A percentile compares a stretch with the other conserved stretches of the same genome.
Conservation (phyloP, 208 protist species). For the Plasmodiophora brassicae region DNA sequence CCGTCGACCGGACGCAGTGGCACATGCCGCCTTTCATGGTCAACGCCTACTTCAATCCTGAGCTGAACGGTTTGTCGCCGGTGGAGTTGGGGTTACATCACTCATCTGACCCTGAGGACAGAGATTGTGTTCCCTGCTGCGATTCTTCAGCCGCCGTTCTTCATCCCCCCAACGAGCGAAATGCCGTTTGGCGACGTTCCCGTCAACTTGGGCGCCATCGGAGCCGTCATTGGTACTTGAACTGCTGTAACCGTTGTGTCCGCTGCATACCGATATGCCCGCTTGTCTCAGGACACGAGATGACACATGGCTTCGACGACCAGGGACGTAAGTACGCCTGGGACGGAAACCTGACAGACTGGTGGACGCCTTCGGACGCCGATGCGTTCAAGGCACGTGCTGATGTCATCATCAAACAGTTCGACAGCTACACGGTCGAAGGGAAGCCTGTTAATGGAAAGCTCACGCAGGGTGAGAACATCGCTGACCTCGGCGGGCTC, state of each 20-base stretch:
- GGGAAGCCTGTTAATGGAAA: slow-evolving; percentile 43
- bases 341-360: too few species aligned
- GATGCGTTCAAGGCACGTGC: too few species aligned
- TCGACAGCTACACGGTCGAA: too few species aligned
- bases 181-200: too few species aligned
- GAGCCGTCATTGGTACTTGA: slow-evolving; percentile 48
- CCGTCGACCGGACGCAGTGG: slow-evolving; percentile 11
- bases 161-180: not conserved
- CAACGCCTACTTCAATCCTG: slow-evolving; percentile 38
- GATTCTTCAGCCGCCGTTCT: slow-evolving; percentile 54
- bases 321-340: slow-evolving; percentile 51
- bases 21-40: not conserved
- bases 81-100: too few species aligned
- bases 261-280: too few species aligned
- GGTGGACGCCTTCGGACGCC: not conserved
- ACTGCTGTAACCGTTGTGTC: too few species aligned
- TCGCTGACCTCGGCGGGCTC: slow-evolving; percentile 42
- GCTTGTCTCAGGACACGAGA: slow-evolving; percentile 48
- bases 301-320: slow-evolving; percentile 58
- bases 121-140: too few species aligned
- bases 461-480: slow-evolving; percentile 49
- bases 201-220: slow-evolving; percentile 47
- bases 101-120: too few species aligned
- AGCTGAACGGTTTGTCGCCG: slow-evolving; percentile 38
- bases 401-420: too few species aligned